Percentiles rank a stretch among this genome's conserved stretches.
These are phyloP conservation scores for Apophysomyces ossiformis DNA, from an alignment of 371 early-diverging fungal species.

Conservation along the genomic window DNA sequence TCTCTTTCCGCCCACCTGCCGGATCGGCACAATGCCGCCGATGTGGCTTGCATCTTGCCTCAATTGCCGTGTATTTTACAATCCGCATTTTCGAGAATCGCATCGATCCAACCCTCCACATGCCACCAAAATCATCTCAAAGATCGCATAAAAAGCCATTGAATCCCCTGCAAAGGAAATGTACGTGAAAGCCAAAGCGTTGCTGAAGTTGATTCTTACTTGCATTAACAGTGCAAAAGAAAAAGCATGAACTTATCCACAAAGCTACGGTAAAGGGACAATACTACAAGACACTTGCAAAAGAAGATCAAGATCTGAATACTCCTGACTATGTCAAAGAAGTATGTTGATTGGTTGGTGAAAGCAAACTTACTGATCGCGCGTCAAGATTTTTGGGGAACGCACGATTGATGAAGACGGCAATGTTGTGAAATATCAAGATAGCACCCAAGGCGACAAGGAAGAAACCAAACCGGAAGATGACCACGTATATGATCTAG, in stretches of 20 bases:
- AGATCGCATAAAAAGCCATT: neutral
- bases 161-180: conserved; percentile 2
- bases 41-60: no score
- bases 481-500: conserved; percentile 36
- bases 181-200: neutral
- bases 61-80: no score
- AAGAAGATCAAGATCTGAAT: conserved; percentile 34
- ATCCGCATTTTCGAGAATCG: no score
- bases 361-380: conserved; percentile 3
- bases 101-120: neutral
- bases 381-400: conserved; percentile 61
- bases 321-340: conserved; percentile 59
- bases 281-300: conserved; percentile 54
- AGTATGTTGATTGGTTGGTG: conserved; percentile 22
- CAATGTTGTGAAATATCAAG: conserved; percentile 55
- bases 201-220: neutral
- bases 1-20: no score
- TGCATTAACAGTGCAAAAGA: conserved; percentile 47
- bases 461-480: conserved; percentile 24
- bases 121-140: conserved; percentile 5
- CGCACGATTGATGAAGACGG: conserved; percentile 64
- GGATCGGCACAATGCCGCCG: no score
- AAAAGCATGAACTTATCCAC: conserved; percentile 62
- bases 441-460: conserved; percentile 7
- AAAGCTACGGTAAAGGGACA: conserved; percentile 66